These are phyloP conservation scores for Colletotrichum sp. DNA, from an alignment of 2,329 filamentous ascomycete species.

Conservation along the genomic window DNA sequence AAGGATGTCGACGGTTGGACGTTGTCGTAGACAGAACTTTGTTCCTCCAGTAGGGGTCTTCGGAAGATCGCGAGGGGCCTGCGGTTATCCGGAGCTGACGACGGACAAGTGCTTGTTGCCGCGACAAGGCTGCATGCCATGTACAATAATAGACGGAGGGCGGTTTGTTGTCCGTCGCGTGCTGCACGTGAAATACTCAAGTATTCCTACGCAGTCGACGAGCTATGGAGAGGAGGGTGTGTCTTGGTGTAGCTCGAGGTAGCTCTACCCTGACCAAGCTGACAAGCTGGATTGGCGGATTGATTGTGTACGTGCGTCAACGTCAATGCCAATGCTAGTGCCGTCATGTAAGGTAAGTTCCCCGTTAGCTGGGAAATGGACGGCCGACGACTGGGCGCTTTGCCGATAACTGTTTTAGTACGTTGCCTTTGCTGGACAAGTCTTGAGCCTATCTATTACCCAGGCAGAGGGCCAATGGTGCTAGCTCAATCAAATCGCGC, in stretches of 20 bases:
- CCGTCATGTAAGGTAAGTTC: neutral
- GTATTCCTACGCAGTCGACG: neutral
- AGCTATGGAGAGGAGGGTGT: neutral
- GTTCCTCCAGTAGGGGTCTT: slow-evolving; percentile 14
- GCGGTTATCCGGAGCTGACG: slow-evolving; percentile 9
- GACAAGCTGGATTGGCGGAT: neutral
- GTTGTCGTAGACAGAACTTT: neutral
- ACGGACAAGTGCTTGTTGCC: slow-evolving; percentile 4
- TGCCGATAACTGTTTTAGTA: neutral
- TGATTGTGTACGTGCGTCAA: neutral
- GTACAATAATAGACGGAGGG: neutral
- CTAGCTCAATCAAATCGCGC: neutral
- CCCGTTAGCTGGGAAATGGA: neutral
- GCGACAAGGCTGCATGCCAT: slow-evolving; percentile 11
- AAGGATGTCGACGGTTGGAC: neutral
- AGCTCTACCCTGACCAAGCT: neutral
- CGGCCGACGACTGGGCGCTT: neutral
- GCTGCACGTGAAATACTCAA: neutral
- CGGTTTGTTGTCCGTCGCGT: neutral
- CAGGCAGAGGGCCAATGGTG: neutral
- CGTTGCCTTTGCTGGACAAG: neutral
- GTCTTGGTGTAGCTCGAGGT: neutral
- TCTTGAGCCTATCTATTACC: neutral
- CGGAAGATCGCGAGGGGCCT: slow-evolving; percentile 1
- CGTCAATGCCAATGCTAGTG: slow-evolving; percentile 9